Evolutionary conservation across 805 yeast genomes (phyloP).

Genomic region (Wickerhamomyces bovis): DNA sequence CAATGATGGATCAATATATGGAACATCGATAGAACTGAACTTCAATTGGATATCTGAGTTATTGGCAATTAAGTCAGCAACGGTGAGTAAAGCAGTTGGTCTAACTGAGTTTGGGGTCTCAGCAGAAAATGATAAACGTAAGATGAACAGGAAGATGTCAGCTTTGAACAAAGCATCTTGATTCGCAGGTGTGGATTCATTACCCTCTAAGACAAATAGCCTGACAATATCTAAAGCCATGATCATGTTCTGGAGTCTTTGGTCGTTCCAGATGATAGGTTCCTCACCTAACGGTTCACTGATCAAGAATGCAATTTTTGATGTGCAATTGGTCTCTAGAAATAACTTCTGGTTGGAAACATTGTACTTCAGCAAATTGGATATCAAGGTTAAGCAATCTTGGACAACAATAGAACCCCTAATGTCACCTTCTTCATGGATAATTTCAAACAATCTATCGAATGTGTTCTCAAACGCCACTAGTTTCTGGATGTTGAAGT

Average conservation of each 20-base stretch:
- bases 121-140: constrained; percentile 66
- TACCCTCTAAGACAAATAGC: constrained; percentile 67
- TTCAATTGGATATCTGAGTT: constrained; percentile 63
- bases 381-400: constrained; percentile 74
- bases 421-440: constrained; percentile 83
- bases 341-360: constrained; percentile 87
- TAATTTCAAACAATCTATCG: constrained; percentile 71
- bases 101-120: constrained; percentile 61
- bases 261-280: constrained; percentile 68
- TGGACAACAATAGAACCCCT: constrained; percentile 87
- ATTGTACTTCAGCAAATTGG: constrained; percentile 71
- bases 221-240: constrained; percentile 68
- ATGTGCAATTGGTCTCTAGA: constrained; percentile 75
- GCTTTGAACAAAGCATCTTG: constrained; percentile 57
- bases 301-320: constrained; percentile 55
- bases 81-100: constrained; percentile 60
- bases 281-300: constrained; percentile 49
- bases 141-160: constrained; percentile 57
- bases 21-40: constrained; percentile 83
- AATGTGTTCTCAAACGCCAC: constrained; percentile 94
- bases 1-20: constrained; percentile 74
- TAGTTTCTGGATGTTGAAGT: constrained; percentile 81
- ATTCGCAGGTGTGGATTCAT: constrained; percentile 51
- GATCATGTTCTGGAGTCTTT: constrained; percentile 58
- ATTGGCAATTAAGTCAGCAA: constrained; percentile 68